These are phyloP conservation scores for Colletotrichum sp. DNA, from an alignment of 2,329 filamentous ascomycete species.

Conservation along the genomic window DNA sequence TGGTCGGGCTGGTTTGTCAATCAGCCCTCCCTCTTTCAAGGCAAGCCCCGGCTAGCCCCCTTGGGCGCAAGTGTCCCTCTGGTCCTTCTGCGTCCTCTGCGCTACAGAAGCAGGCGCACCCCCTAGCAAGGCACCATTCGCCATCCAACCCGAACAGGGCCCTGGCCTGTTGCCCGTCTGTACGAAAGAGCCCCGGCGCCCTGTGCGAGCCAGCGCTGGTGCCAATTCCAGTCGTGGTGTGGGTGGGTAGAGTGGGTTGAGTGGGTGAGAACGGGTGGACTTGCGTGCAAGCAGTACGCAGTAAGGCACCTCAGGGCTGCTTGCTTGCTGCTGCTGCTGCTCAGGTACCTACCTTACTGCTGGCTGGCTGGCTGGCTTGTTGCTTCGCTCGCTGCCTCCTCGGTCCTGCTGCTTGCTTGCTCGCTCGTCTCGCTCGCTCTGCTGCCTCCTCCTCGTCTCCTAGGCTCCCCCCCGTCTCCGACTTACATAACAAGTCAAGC, in stretches of 20 bases:
- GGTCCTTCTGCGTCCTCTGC: conserved; percentile 1
- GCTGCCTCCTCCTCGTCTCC: conserved; percentile 16
- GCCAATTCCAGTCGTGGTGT: neutral
- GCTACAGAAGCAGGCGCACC: conserved; percentile 16
- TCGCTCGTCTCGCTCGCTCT: neutral
- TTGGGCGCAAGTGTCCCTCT: conserved; percentile 19
- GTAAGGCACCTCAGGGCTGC: neutral
- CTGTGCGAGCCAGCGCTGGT: neutral
- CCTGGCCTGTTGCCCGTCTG: neutral
- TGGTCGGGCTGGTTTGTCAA: conserved; percentile 4
- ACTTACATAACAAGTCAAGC: conserved; percentile 24
- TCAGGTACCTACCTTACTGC: neutral
- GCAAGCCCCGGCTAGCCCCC: conserved; percentile 7
- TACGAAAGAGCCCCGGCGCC: neutral
- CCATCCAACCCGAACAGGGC: conserved; percentile 11
- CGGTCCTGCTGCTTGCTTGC: neutral
- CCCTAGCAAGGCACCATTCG: conserved; percentile 19
- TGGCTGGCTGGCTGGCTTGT: neutral
- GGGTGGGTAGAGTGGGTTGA: conserved; percentile 7
- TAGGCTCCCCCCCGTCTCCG: conserved; percentile 15
- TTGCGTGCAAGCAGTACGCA: neutral
- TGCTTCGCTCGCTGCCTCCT: neutral
- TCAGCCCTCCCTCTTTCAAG: conserved; percentile 17
- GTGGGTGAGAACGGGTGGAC: conserved; percentile 14
- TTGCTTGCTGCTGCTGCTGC: neutral